Evolutionary conservation across 75 land plant species (phyloP), one percentile per base, ranked within the genome.

Genomic region (Sequoiadendron giganteum): DNA sequence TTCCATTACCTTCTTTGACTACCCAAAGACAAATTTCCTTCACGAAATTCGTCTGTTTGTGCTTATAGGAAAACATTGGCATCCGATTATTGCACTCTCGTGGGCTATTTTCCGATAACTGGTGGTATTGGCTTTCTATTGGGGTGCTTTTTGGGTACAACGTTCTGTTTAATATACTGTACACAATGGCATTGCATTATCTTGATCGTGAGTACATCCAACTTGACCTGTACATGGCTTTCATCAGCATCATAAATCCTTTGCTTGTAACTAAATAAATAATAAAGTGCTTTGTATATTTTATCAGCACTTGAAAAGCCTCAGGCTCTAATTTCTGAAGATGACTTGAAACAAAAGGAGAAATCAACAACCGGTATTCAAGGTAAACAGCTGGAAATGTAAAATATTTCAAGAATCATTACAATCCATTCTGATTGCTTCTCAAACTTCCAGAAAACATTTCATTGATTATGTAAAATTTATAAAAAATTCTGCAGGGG

Each of bases 91-190:
- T 96, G 91, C 87, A 92, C 79, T 70, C 92, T 52, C 93, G 93
- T 15, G 96, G 94, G 30, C 36, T 95, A 18, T 95, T 95, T 84
- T 68, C 91, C 30, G 86, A 88, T 36, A 84, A 89, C 38, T 70
- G 84, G 42, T 95, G 96, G 96, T 94, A 90, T 82, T 94, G 95
- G 95, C 90, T 95, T 89, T 93, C 93, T 25, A 58, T 93, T 38
- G 93, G 88, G 48, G 93, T 92, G 40, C 25, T 86, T 56, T 32
- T 90, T 48, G 95, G 93, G 86, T 95, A 85, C 58, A 61, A 85
- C 21, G 45, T 94, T 76, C 90, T 95, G 30, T 94, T 94, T 92
- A 94, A 95, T 85, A 84, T 89, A 70, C 76, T 94, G 13, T 94
- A 90, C 87, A 88, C 89, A 3, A 3, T 88, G 48, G 89, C 89